These are phyloP conservation scores for Acarospora socialis DNA, from an alignment of 2,329 filamentous ascomycete species.

Conservation along the genomic window DNA sequence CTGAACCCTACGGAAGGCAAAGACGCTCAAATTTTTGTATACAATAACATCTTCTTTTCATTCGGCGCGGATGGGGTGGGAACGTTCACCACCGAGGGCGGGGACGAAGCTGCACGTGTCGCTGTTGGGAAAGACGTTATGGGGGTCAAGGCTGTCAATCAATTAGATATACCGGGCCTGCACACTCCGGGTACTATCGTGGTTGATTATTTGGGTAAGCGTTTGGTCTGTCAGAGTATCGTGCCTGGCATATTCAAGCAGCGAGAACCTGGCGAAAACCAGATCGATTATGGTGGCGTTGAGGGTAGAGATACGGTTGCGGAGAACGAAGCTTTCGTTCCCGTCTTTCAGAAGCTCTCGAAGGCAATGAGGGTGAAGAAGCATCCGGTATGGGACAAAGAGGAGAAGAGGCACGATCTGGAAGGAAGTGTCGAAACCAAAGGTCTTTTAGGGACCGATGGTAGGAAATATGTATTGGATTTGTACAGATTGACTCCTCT, in stretches of 20 bases:
- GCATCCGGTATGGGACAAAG: conserved; percentile 96
- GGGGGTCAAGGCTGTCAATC: conserved; percentile 89
- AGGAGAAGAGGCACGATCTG: conserved; percentile 74
- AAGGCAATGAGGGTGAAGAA: conserved; percentile 83
- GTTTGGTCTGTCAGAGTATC: conserved; percentile 93
- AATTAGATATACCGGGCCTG: conserved; percentile 85
- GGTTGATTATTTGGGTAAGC: conserved; percentile 92
- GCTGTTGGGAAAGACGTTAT: conserved; percentile 94
- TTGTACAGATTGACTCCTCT: conserved; percentile 88
- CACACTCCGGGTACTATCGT: conserved; percentile 95
- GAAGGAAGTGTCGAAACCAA: conserved; percentile 97
- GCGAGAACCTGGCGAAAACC: conserved; percentile 89
- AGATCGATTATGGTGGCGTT: conserved; percentile 96
- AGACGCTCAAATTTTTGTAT: conserved; percentile 96
- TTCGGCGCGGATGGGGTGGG: conserved; percentile 95
- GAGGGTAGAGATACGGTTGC: conserved; percentile 94
- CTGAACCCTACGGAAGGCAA: conserved; percentile 85
- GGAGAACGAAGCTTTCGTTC: conserved; percentile 70
- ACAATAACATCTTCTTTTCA: conserved; percentile 99
- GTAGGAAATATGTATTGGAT: conserved; percentile 93
- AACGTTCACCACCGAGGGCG: conserved; percentile 90
- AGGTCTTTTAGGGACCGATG: conserved; percentile 90
- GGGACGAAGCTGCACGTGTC: conserved; percentile 88
- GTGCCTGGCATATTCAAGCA: conserved; percentile 99
- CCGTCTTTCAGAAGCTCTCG: conserved; percentile 79